phyloP scores from a whole-genome alignment of 257 asterid species.

The Solanum sejunctum region DNA sequence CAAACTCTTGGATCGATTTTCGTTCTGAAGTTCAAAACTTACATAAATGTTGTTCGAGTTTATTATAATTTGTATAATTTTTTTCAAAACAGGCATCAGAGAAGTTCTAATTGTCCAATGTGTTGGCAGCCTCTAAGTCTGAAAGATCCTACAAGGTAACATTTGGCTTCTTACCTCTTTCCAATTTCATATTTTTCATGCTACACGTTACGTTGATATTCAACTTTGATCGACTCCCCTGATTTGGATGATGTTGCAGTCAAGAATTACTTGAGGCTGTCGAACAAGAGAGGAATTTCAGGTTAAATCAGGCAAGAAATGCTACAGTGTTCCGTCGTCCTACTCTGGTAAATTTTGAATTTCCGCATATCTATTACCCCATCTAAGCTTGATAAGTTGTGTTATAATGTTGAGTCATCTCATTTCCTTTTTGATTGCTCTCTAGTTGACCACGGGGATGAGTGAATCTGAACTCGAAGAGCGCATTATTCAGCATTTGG shows the following conservation, averaged over 20 bases:
- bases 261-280: slow-evolving; percentile 90
- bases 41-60: not conserved
- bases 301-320: slow-evolving; percentile 53
- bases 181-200: not conserved
- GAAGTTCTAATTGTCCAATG: slow-evolving; percentile 97
- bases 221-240: not conserved
- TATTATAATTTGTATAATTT: not conserved
- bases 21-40: not conserved
- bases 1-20: not conserved
- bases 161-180: not conserved
- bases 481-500: slow-evolving; percentile 77
- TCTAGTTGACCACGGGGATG: slow-evolving; percentile 58
- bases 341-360: slow-evolving; percentile 56
- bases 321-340: slow-evolving; percentile 63
- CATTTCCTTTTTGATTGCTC: not conserved
- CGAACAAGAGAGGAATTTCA: slow-evolving; percentile 54
- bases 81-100: slow-evolving; percentile 59
- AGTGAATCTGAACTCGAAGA: slow-evolving; percentile 70
- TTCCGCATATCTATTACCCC: slow-evolving; percentile 48
- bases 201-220: not conserved
- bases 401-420: not conserved
- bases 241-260: slow-evolving; percentile 22
- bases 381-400: not conserved
- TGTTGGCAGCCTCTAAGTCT: slow-evolving; percentile 83
- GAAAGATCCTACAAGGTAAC: slow-evolving; percentile 70